These are phyloP conservation scores for Neofusicoccum parvum DNA, from an alignment of 2,329 filamentous ascomycete species.

Conservation along the genomic window DNA sequence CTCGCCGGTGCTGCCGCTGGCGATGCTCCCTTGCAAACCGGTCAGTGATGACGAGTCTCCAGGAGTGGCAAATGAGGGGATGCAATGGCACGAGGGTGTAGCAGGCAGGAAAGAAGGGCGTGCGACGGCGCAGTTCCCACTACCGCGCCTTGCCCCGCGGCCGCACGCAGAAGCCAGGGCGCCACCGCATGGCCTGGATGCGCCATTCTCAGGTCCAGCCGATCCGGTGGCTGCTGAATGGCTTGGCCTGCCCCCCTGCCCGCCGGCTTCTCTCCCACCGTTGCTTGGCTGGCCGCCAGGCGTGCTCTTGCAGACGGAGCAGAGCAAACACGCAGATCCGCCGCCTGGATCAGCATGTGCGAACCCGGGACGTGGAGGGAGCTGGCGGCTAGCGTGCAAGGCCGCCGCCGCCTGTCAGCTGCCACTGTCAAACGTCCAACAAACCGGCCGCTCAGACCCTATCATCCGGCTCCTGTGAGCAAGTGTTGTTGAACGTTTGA, in stretches of 20 bases:
- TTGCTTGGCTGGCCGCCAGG: background rate
- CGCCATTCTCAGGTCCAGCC: background rate
- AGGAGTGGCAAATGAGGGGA: no score
- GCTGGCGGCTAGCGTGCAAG: background rate
- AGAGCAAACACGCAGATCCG: background rate
- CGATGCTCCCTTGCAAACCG: background rate
- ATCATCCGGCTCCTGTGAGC: background rate
- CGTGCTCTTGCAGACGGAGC: no score
- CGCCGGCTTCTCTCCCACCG: background rate
- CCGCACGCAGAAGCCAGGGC: background rate
- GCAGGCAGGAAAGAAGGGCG: no score
- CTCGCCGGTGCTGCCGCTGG: no score
- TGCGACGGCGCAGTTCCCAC: background rate
- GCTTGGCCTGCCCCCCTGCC: no score
- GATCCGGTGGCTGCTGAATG: background rate
- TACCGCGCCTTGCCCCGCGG: background rate
- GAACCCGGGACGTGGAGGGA: background rate
- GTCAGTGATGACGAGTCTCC: background rate
- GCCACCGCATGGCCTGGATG: constrained; percentile 2
- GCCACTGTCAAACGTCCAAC: background rate
- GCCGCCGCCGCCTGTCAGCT: no score
- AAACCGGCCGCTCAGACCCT: background rate
- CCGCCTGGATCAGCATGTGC: background rate
- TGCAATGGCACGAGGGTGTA: background rate
- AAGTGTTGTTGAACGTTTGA: background rate